Evolutionary conservation across 2,329 filamentous ascomycete genomes (phyloP), one percentile per base, ranked within the genome.

Genomic region (Zalaria sp.): DNA sequence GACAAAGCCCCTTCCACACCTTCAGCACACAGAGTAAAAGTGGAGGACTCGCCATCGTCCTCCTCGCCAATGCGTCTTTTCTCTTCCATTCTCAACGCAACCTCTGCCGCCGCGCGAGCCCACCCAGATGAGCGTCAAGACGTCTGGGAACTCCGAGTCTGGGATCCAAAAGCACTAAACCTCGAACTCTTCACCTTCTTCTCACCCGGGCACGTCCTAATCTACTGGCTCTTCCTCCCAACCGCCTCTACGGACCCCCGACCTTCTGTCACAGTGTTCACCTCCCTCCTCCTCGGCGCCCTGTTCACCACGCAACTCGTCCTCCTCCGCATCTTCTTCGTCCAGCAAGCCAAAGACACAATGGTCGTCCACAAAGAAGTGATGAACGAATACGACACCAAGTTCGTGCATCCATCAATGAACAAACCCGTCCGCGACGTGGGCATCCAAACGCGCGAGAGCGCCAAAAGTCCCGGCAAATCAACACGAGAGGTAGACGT

Each of bases 91-190:
- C 63, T 94, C 29, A 71, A 77, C 2, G 65, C 56, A 9, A 77
- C 80, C 31, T 80, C 77, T 25, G 84, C 87, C n/a, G 78, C 88
- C 49, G 79, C 83, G 26, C 77, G 87, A 56, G 82, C 86, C 27
- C 83, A 95, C 61, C 85, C 89, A 0, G 81, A 91, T 56, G 77
- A 79, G 43, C 73, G 75, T 26, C 75, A 81, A 7, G 88, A 98
- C 60, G 91, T 98, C 6, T 98, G 91, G 91, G 88, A 98, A 61
- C 65, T 98, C 39, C 75, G 81, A 2, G 73, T 96, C 5, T 98
- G 91, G 91, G 88, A 96, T 57, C 91, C 93, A 29, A 73, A 89
- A 37, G 86, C 88, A 2, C 72, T 93, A 31, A 86, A 79, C 37
- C 64, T 96, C 41, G 77, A 80, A 32, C 67, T 96, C 3, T 87